phyloP scores from a whole-genome alignment of 2,329 filamentous ascomycete species.

The Fusarium sp. region DNA sequence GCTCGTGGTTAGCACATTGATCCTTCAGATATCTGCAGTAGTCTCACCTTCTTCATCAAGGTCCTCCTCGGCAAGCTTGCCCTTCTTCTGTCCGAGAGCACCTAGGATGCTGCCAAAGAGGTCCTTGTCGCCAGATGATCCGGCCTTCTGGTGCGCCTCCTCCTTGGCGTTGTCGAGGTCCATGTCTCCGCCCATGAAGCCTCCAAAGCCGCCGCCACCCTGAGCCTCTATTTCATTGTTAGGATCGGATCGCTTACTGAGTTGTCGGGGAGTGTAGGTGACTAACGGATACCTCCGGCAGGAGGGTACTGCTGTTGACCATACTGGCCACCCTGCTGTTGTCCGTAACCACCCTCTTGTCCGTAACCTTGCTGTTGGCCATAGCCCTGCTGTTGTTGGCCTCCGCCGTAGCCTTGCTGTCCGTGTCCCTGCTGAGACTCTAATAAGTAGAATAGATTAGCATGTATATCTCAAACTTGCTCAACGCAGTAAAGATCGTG shows the following conservation, averaged over 20 bases:
- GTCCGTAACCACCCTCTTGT: conserved; percentile 16
- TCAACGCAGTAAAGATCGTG: not conserved
- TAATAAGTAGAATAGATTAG: conserved; percentile 17
- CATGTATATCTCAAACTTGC: not conserved
- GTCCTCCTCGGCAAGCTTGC: conserved; percentile 60
- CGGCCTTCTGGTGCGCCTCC: conserved; percentile 60
- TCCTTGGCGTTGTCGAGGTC: conserved; percentile 62
- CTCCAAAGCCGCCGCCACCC: conserved; percentile 52
- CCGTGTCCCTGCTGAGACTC: conserved; percentile 27
- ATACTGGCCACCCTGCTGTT: conserved; percentile 24
- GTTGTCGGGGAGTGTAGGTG: not conserved
- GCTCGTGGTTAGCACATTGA: not conserved
- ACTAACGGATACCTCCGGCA: conserved; percentile 48
- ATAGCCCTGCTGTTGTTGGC: conserved; percentile 28
- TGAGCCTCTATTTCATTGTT: conserved; percentile 48
- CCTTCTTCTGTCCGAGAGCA: conserved; percentile 62
- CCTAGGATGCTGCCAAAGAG: conserved; percentile 64
- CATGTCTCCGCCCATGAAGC: conserved; percentile 58
- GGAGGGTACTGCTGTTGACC: conserved; percentile 39
- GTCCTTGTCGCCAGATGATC: conserved; percentile 58
- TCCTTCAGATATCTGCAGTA: too few relatives aligned
- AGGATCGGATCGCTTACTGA: conserved; percentile 2
- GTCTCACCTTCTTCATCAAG: conserved; percentile 60
- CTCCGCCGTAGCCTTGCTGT: conserved; percentile 21
- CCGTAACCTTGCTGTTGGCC: conserved; percentile 23